Conservation (phyloP, 2,329 filamentous ascomycete species). For the Lachnellula hyalina region DNA sequence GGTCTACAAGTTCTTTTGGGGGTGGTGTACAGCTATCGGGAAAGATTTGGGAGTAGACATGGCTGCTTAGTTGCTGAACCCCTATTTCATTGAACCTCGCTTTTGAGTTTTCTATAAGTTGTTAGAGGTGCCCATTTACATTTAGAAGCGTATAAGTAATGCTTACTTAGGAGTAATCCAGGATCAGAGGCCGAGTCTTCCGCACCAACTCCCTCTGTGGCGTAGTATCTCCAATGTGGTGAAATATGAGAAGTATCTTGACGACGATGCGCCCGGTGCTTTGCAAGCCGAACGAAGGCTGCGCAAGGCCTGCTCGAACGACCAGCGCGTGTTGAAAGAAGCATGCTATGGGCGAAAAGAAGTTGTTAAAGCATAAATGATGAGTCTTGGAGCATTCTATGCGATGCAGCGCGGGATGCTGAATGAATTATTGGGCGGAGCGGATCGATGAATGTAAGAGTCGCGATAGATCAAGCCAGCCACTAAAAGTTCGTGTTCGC, state of each 20-base stretch:
- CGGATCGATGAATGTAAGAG: not conserved
- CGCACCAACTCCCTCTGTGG: constrained; percentile 16
- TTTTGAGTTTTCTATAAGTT: constrained; percentile 35
- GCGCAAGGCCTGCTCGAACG: constrained; percentile 30
- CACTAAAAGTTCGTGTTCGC: not conserved
- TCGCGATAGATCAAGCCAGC: not conserved
- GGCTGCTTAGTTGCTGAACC: constrained; percentile 84
- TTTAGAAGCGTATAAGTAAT: not conserved
- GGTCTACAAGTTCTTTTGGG: constrained; percentile 66
- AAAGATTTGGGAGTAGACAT: constrained; percentile 83
- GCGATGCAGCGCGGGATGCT: not conserved
- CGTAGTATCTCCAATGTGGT: constrained; percentile 41
- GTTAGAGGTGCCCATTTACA: constrained; percentile 6
- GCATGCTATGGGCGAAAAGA: constrained; percentile 23
- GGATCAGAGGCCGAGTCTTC: constrained; percentile 1
- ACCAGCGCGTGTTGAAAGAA: constrained; percentile 27
- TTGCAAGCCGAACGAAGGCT: constrained; percentile 48
- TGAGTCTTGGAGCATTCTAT: constrained; percentile 2
- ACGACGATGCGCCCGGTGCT: constrained; percentile 38
- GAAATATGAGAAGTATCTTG: constrained; percentile 24
- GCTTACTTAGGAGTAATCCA: constrained; percentile 17
- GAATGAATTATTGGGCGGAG: not conserved
- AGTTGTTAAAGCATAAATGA: constrained; percentile 19
- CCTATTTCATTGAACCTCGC: constrained; percentile 87
- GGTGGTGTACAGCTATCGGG: constrained; percentile 49